A percentile compares a stretch with the other conserved stretches of the same genome.
These are phyloP conservation scores for Bremia lactucae DNA, from an alignment of 352 stramenopile genomes.

Conservation along the genomic window DNA sequence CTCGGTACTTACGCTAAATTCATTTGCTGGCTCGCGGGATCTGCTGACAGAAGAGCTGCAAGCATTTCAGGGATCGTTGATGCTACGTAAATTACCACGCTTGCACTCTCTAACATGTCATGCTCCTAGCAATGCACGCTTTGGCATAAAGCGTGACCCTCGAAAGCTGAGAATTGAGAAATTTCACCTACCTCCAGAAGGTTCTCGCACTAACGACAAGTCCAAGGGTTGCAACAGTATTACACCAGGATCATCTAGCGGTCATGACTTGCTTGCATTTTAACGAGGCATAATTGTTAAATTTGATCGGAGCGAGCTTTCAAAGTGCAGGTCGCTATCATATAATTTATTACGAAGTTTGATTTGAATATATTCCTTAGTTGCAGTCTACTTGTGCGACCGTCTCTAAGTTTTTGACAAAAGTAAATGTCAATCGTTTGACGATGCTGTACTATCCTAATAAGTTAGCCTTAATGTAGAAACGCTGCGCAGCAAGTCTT, in stretches of 20 bases:
- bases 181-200: slow-evolving; percentile 60
- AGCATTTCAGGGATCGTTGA: slow-evolving; percentile 51
- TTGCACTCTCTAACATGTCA: slow-evolving; percentile 47
- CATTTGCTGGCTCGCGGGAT: slow-evolving; percentile 47
- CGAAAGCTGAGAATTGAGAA: slow-evolving; percentile 75
- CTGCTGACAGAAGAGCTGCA: slow-evolving; percentile 42
- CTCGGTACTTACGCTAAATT: slow-evolving; percentile 44
- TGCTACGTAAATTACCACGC: slow-evolving; percentile 46
- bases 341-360: no score
- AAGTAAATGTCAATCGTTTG: no score
- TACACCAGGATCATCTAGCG: not conserved
- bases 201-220: slow-evolving; percentile 26
- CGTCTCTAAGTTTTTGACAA: no score
- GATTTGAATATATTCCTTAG: no score
- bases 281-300: not conserved
- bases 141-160: slow-evolving; percentile 50
- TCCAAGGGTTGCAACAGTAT: slow-evolving; percentile 1
- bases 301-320: no score
- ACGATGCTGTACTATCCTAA: no score
- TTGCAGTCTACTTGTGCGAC: no score
- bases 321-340: no score
- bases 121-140: slow-evolving; percentile 41
- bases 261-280: not conserved
- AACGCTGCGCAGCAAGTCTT: no score
- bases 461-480: no score